phyloP scores from a whole-genome alignment of 208 protist genomes.

The Wallacemonas sp. region DNA sequence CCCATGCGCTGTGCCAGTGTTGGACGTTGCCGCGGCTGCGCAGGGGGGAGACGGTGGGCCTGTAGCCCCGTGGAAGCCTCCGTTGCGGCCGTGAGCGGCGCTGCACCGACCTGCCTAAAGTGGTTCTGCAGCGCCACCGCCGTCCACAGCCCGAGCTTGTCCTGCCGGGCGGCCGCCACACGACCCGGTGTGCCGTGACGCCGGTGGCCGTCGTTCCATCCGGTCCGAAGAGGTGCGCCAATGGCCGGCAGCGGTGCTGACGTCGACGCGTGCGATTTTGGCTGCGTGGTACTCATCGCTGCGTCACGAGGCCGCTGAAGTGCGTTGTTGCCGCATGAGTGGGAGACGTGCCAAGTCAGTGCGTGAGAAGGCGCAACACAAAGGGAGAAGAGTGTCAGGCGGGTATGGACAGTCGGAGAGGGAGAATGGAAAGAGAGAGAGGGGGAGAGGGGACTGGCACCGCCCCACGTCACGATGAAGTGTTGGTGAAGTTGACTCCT shows the following conservation, averaged over 20 bases:
- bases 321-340: no score
- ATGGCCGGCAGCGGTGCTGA: slow-evolving; percentile 30
- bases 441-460: background rate
- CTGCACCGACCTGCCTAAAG: slow-evolving; percentile 46
- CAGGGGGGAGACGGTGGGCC: slow-evolving; percentile 19
- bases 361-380: background rate
- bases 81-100: background rate
- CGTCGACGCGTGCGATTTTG: background rate
- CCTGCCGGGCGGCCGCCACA: slow-evolving; percentile 23
- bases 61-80: slow-evolving; percentile 6
- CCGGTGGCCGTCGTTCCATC: slow-evolving; percentile 27
- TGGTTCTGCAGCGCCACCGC: slow-evolving; percentile 88
- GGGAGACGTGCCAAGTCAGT: no score
- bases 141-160: slow-evolving; percentile 76
- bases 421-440: slow-evolving; percentile 1
- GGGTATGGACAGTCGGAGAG: background rate
- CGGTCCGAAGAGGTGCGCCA: slow-evolving; percentile 20
- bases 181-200: background rate
- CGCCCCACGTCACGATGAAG: no score
- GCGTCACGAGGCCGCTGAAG: no score
- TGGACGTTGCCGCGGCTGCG: slow-evolving; percentile 33
- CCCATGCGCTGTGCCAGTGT: slow-evolving; percentile 87
- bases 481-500: background rate
- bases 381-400: background rate
- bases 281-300: background rate